These are phyloP conservation scores for Maudiozyma saulgeensis DNA, from an alignment of 805 yeast genomes.

Conservation along the genomic window DNA sequence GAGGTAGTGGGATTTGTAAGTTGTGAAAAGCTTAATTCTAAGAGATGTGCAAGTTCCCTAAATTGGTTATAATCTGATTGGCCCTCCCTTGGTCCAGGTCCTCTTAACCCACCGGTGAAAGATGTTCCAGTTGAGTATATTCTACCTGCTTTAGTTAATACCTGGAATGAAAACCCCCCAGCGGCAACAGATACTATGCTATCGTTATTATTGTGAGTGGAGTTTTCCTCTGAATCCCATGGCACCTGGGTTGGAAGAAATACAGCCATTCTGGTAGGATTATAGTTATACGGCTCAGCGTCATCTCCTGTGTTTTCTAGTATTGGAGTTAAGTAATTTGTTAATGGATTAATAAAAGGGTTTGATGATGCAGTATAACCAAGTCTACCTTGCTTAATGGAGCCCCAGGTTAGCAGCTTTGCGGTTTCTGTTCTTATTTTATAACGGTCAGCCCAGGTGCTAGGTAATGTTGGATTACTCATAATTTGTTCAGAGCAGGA, in stretches of 20 bases:
- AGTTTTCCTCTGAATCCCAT: conserved; percentile 12
- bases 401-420: conserved; percentile 28
- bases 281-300: background rate
- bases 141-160: conserved; percentile 46
- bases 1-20: background rate
- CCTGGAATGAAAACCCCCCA: conserved; percentile 57
- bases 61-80: conserved; percentile 30
- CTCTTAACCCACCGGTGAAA: conserved; percentile 33
- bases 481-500: conserved; percentile 23
- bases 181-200: conserved; percentile 34
- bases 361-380: conserved; percentile 24
- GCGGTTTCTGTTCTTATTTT: conserved; percentile 14
- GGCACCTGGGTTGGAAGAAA: conserved; percentile 25
- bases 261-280: conserved; percentile 15
- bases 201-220: conserved; percentile 7
- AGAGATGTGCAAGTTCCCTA: conserved; percentile 7
- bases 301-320: background rate
- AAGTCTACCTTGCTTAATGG: conserved; percentile 24
- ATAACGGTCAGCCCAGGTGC: conserved; percentile 23
- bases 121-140: conserved; percentile 45
- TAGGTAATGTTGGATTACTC: conserved; percentile 9
- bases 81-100: conserved; percentile 33
- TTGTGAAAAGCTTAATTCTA: conserved; percentile 15
- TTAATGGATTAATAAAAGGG: conserved; percentile 4
- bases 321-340: background rate